These are phyloP conservation scores for Leishmania turanica DNA, from an alignment of 208 protist genomes.

Conservation along the genomic window DNA sequence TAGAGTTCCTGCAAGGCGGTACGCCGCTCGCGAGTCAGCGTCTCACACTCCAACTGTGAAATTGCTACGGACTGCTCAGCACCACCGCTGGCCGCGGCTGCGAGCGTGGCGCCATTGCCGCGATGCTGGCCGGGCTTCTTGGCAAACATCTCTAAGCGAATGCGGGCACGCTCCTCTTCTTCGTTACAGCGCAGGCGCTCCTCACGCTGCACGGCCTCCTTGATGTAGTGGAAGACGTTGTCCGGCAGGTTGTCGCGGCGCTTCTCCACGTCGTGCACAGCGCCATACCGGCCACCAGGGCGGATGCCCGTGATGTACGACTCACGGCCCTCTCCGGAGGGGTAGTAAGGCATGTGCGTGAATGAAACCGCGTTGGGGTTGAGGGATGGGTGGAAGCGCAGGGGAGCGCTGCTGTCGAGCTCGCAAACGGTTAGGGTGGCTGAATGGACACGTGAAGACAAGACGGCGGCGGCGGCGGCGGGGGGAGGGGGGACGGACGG, in stretches of 20 bases:
- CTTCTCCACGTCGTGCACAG: conserved; percentile 75
- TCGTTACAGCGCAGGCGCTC: conserved; percentile 64
- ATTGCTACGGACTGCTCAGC: conserved; percentile 9
- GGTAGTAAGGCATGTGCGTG: conserved; percentile 53
- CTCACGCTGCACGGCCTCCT: conserved; percentile 71
- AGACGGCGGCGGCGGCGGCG: neutral
- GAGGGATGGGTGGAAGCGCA: neutral
- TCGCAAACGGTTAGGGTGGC: neutral
- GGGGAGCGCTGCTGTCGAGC: neutral
- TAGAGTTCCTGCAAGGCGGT: conserved; percentile 74
- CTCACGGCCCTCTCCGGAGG: conserved; percentile 80
- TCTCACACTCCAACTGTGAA: conserved; percentile 27
- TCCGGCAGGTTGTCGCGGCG: conserved; percentile 89
- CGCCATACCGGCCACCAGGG: conserved; percentile 60
- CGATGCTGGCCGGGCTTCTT: conserved; percentile 6
- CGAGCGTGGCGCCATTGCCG: conserved; percentile 17
- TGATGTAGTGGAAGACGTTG: conserved; percentile 79
- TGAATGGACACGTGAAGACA: neutral
- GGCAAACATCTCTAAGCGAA: conserved; percentile 40
- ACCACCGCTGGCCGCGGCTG: neutral
- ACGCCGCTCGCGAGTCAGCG: conserved; percentile 51
- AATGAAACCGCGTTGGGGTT: neutral
- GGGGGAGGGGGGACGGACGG: no score
- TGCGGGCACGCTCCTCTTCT: conserved; percentile 61
- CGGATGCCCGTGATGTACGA: conserved; percentile 87